Evolutionary conservation across 179 eudicot genomes (phyloP).

Genomic region (Spinacia oleracea): DNA sequence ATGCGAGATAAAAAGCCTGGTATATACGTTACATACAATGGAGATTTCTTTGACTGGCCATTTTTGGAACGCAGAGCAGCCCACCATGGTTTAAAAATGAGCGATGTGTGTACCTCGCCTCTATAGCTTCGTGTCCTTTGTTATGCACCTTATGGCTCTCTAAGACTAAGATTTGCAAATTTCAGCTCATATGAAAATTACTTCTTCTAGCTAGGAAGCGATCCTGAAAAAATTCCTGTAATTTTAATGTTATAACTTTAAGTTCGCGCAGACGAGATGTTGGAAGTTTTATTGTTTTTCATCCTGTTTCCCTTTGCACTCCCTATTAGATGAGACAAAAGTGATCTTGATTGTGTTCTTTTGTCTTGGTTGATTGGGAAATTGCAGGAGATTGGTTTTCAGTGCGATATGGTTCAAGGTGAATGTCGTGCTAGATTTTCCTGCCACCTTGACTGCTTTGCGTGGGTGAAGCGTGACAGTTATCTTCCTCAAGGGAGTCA

Average conservation of each 20-base stretch:
- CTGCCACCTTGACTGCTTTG: constrained; percentile 98
- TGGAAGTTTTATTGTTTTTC: background rate
- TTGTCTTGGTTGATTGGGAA: constrained; percentile 12
- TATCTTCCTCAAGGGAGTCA: constrained; percentile 99
- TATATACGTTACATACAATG: constrained; percentile 94
- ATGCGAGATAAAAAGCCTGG: constrained; percentile 96
- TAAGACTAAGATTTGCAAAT: background rate
- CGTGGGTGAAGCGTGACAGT: constrained; percentile 99
- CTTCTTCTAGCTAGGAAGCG: constrained; percentile 13
- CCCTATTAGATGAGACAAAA: background rate
- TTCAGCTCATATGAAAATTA: background rate
- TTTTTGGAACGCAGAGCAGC: constrained; percentile 92
- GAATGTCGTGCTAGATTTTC: constrained; percentile 99
- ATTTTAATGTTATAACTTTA: background rate
- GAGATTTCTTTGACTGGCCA: constrained; percentile 99
- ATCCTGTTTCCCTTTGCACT: background rate
- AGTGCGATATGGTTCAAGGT: constrained; percentile 90
- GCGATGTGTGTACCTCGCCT: constrained; percentile 53
- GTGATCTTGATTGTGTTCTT: background rate
- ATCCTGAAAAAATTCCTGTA: background rate
- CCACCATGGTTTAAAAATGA: constrained; percentile 81
- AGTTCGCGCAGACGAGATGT: background rate
- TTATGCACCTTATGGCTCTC: background rate
- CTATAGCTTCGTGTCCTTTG: constrained; percentile 2
- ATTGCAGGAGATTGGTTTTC: constrained; percentile 86